A percentile compares a stretch with the other conserved stretches of the same genome.
Evolutionary conservation across 2,329 filamentous ascomycete species (phyloP).

Genomic region (Corinectria fuckeliana): DNA sequence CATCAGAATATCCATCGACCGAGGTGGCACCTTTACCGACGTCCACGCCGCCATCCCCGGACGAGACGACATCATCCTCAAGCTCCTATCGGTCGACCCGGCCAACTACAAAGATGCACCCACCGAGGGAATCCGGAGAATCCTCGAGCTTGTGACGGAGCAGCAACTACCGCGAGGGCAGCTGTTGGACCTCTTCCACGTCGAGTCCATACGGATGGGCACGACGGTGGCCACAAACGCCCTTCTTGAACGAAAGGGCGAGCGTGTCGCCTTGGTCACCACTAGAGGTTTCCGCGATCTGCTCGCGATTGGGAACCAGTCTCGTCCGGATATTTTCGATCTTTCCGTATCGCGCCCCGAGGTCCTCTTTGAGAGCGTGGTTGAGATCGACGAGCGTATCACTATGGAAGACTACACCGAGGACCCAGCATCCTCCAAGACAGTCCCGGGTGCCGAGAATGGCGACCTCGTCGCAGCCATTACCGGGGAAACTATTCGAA

Average conservation of each 20-base stretch:
- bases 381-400: conserved; percentile 78
- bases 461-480: conserved; percentile 70
- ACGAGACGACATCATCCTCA: conserved; percentile 34
- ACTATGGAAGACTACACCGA: conserved; percentile 78
- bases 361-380: conserved; percentile 71
- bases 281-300: conserved; percentile 77
- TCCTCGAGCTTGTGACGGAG: conserved; percentile 44
- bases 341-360: conserved; percentile 72
- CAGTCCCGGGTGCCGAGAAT: conserved; percentile 50
- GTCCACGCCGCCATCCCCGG: conserved; percentile 33
- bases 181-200: conserved; percentile 43
- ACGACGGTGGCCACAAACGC: conserved; percentile 82
- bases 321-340: conserved; percentile 75
- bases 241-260: conserved; percentile 76
- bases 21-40: conserved; percentile 40
- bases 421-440: conserved; percentile 62
- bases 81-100: conserved; percentile 62
- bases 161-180: conserved; percentile 43
- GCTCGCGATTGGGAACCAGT: conserved; percentile 76
- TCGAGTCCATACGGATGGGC: conserved; percentile 79
- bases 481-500: conserved; percentile 71
- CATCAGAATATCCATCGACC: conserved; percentile 39
- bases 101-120: conserved; percentile 76
- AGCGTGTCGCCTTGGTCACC: conserved; percentile 72
- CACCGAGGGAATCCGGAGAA: conserved; percentile 70